Conservation (phyloP, 257 asterid species). For the Salvia hispanica region DNA sequence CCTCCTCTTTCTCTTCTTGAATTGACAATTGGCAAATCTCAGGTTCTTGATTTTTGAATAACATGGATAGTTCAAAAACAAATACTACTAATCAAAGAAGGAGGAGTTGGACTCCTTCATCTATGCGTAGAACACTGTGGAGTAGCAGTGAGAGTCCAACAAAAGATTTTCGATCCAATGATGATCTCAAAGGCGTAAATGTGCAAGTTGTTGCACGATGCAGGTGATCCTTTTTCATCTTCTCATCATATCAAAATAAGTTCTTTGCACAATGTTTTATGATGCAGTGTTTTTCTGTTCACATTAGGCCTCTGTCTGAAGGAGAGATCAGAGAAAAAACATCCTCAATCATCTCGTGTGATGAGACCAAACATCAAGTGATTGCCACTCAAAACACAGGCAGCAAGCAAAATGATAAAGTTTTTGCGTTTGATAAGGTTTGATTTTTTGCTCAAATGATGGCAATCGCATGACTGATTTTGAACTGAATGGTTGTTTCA, state of each 20-base stretch:
- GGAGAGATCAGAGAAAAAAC: slow-evolving; percentile 42
- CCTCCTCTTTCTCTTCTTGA: background rate
- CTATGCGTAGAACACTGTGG: slow-evolving; percentile 53
- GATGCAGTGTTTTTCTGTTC: slow-evolving; percentile 21
- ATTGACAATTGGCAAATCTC: background rate
- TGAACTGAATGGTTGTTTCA: background rate
- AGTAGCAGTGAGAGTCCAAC: slow-evolving; percentile 47
- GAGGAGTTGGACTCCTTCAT: slow-evolving; percentile 39
- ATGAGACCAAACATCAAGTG: slow-evolving; percentile 47
- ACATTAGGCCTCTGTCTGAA: slow-evolving; percentile 50
- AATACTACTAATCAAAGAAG: slow-evolving; percentile 29
- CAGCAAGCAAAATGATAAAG: slow-evolving; percentile 40
- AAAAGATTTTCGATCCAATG: slow-evolving; percentile 33
- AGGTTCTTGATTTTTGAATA: slow-evolving; percentile 1
- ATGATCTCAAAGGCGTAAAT: slow-evolving; percentile 43
- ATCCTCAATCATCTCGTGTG: slow-evolving; percentile 43
- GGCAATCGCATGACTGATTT: slow-evolving; percentile 12
- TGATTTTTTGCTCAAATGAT: slow-evolving; percentile 24
- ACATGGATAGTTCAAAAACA: slow-evolving; percentile 34
- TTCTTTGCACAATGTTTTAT: slow-evolving; percentile 20
- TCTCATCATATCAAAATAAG: background rate
- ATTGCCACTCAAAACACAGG: slow-evolving; percentile 35
- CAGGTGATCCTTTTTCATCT: slow-evolving; percentile 37
- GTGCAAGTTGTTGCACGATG: slow-evolving; percentile 54
- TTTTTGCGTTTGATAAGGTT: slow-evolving; percentile 55